Evolutionary conservation across 768 basidiomycete species (phyloP).

Genomic region (Termitomyces sp.): DNA sequence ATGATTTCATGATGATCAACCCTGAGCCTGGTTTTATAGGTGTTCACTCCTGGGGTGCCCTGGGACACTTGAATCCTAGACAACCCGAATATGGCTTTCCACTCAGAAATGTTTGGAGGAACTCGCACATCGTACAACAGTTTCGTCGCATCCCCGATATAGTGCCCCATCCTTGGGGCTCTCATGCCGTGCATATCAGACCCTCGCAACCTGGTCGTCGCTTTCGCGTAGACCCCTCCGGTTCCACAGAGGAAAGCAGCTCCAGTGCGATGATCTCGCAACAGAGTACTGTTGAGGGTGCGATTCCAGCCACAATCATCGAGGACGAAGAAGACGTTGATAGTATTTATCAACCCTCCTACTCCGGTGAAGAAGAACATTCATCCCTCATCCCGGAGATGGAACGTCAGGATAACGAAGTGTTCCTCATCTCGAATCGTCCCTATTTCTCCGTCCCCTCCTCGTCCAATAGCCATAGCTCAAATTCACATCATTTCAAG

Average conservation of each 20-base stretch:
- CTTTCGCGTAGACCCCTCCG: conserved; percentile 16
- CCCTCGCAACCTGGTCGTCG: conserved; percentile 7
- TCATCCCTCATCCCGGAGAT: conserved; percentile 10
- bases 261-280: conserved; percentile 3
- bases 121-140: conserved; percentile 12
- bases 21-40: neutral
- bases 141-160: conserved; percentile 12
- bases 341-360: neutral
- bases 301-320: conserved; percentile 11
- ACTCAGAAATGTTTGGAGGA: conserved; percentile 7
- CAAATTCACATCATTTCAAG: conserved; percentile 12
- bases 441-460: conserved; percentile 8
- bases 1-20: conserved; percentile 7
- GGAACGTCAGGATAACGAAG: conserved; percentile 11
- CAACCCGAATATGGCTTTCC: conserved; percentile 2
- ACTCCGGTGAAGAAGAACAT: conserved; percentile 8
- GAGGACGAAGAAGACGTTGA: conserved; percentile 12
- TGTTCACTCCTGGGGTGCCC: neutral
- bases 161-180: conserved; percentile 13
- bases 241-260: conserved; percentile 9
- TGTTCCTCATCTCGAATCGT: conserved; percentile 15
- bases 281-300: conserved; percentile 1
- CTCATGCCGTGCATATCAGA: conserved; percentile 10
- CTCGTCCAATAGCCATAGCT: conserved; percentile 11
- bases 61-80: neutral